phyloP scores from a whole-genome alignment of 371 early-diverging fungal species.

The Mortierella sp. region DNA sequence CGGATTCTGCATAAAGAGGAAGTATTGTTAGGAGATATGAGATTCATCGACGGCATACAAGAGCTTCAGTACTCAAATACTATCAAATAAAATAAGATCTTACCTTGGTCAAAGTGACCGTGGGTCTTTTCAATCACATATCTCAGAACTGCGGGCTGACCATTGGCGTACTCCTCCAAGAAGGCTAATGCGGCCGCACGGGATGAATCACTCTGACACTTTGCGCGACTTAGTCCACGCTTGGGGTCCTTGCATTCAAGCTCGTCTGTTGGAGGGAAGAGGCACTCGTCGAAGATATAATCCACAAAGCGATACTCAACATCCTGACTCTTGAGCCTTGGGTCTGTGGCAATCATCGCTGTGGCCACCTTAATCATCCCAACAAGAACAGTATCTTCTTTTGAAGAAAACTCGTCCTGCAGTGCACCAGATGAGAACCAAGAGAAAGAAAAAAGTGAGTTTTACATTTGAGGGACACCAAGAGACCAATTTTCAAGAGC shows the following conservation, averaged over 20 bases:
- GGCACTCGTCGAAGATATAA: slow-evolving; percentile 46
- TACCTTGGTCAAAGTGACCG: slow-evolving; percentile 49
- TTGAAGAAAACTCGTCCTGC: slow-evolving; percentile 34
- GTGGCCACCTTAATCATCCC: slow-evolving; percentile 55
- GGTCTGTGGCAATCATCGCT: slow-evolving; percentile 40
- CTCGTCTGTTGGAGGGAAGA: slow-evolving; percentile 23
- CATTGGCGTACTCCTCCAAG: slow-evolving; percentile 45
- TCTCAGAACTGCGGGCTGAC: slow-evolving; percentile 32
- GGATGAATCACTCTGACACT: slow-evolving; percentile 46
- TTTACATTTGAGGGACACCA: not conserved
- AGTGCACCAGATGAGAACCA: not conserved
- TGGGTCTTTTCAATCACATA: slow-evolving; percentile 44
- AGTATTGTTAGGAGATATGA: not conserved
- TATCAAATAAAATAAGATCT: slow-evolving; percentile 25
- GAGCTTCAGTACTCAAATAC: slow-evolving; percentile 2
- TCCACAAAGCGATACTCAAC: slow-evolving; percentile 22
- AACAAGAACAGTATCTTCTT: slow-evolving; percentile 53
- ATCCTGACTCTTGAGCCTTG: slow-evolving; percentile 21
- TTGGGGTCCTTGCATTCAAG: not conserved
- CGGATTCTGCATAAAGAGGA: slow-evolving; percentile 24
- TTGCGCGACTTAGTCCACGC: slow-evolving; percentile 1
- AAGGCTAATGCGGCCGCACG: slow-evolving; percentile 54
- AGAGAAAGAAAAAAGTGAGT: not conserved
- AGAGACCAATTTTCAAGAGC: not conserved
- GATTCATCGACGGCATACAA: not conserved